Base-by-base conservation (phyloP, 2,329 filamentous ascomycete genomes). In the Alternaria metachromatica region DNA sequence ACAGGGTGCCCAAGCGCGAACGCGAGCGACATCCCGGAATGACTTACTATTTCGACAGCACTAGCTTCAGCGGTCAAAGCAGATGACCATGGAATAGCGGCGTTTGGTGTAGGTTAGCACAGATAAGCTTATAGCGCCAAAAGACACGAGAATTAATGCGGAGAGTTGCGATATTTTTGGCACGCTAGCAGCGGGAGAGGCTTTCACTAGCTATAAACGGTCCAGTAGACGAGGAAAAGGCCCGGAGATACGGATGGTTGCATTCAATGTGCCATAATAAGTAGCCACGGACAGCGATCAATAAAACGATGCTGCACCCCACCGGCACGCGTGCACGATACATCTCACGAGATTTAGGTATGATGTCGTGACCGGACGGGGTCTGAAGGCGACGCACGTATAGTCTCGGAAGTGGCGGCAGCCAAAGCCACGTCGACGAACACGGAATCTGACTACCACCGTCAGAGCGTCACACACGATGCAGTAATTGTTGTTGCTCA, bases 141-240 rank as follows among this genome's bases (percentile, higher is more conserved):
- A 60, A 63, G 63, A 73, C 69, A 73, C 73, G 72, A 75, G 73
- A 67, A 60, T 60, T 25, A 62, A 67, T 65, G 72, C 71, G 72
- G 73, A 69, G 68, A 66, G 50, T 49, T 33, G 43, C 12, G 58
- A 49, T 79, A 78, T 78, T 78, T 78, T 78, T 78, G 71, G 76
- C 60, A 70, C 45, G 58, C 30, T 60, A 56, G 66, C 63, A 68
- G 65, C 69, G 71, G 72, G 67, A 64, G 59, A 48, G 69, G 67
- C 65, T 49, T 60, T 63, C 59, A 58, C 67, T 62, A 60, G 62
- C 63, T 55, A 51, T 54, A 67, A 62, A 61, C 37, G 58, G 63
- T 44, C 54, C 54, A 46, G 48, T 62, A 74, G 69, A 68, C 71
- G 71, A 76, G 58, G 23, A 65, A 71, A 74, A 65, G 60, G 57